Conservation (phyloP, 1,284 basidiomycete genomes). For the Irpex sp. region DNA sequence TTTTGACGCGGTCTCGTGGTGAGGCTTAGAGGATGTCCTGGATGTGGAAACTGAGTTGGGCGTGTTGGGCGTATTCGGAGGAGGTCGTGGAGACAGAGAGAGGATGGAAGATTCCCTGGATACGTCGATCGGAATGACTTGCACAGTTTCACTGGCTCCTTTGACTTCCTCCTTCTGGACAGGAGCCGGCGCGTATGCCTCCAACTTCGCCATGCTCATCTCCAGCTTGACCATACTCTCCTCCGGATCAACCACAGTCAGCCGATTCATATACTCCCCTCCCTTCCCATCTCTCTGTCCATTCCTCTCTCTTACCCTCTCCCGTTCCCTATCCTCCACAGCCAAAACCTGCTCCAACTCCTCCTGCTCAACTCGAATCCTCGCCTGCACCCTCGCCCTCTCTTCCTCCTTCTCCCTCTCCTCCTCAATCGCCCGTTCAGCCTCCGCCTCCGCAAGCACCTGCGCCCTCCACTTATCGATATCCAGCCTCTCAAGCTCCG, state of each 20-base stretch:
- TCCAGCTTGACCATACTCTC: conserved; percentile 19
- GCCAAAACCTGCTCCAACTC: not conserved
- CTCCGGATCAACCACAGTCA: conserved; percentile 18
- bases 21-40: not conserved
- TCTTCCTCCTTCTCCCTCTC: not conserved
- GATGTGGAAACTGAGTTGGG: not conserved
- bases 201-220: conserved; percentile 17
- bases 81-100: not conserved
- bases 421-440: not conserved
- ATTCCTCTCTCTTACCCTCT: not conserved
- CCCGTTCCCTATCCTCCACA: not conserved
- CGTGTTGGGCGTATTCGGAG: not conserved
- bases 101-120: not conserved
- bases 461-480: conserved; percentile 1
- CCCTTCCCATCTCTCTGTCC: not conserved
- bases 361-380: not conserved
- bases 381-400: not conserved
- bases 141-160: not conserved
- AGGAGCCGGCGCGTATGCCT: conserved; percentile 8
- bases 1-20: not conserved
- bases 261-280: conserved; percentile 1
- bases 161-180: not conserved
- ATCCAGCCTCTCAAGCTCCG: not conserved
- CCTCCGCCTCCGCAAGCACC: not conserved
- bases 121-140: conserved; percentile 1